phyloP scores from a whole-genome alignment of 352 stramenopile species.

The Saprolegnia parasitica region DNA sequence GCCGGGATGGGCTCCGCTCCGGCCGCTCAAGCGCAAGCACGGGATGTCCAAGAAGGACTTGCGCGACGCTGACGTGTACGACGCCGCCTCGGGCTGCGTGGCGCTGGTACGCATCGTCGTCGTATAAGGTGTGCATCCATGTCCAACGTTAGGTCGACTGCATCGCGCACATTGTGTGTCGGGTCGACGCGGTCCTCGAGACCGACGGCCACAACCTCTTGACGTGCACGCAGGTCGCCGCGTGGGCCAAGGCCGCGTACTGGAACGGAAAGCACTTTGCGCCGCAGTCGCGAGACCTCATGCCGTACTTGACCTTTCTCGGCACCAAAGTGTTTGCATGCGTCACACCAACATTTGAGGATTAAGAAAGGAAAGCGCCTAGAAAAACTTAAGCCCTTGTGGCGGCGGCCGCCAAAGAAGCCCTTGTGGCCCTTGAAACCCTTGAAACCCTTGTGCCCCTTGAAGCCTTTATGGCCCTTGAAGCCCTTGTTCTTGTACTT shows the following conservation, averaged over 20 bases:
- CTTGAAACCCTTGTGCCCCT: conserved; percentile 2
- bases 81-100: conserved; percentile 62
- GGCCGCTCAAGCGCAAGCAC: neutral
- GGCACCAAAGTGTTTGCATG: conserved; percentile 74
- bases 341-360: conserved; percentile 32
- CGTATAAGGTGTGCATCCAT: conserved; percentile 27
- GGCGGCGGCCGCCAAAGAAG: neutral
- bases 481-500: conserved; percentile 28
- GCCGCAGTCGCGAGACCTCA: conserved; percentile 30
- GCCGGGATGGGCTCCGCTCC: conserved; percentile 33
- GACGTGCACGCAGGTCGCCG: conserved; percentile 59
- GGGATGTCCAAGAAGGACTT: conserved; percentile 28
- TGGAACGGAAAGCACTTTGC: conserved; percentile 83
- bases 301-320: conserved; percentile 76
- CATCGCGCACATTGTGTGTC: conserved; percentile 59
- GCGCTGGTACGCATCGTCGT: conserved; percentile 47
- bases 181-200: conserved; percentile 55
- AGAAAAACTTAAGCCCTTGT: conserved; percentile 23
- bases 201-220: conserved; percentile 70
- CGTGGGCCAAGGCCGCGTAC: conserved; percentile 53
- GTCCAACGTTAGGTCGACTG: conserved; percentile 44
- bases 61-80: conserved; percentile 10
- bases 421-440: conserved; percentile 26
- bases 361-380: neutral
- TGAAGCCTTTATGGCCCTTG: conserved; percentile 25